These are phyloP conservation scores for Ascobolus immersus DNA, from an alignment of 495 filamentous ascomycete species.

Conservation along the genomic window DNA sequence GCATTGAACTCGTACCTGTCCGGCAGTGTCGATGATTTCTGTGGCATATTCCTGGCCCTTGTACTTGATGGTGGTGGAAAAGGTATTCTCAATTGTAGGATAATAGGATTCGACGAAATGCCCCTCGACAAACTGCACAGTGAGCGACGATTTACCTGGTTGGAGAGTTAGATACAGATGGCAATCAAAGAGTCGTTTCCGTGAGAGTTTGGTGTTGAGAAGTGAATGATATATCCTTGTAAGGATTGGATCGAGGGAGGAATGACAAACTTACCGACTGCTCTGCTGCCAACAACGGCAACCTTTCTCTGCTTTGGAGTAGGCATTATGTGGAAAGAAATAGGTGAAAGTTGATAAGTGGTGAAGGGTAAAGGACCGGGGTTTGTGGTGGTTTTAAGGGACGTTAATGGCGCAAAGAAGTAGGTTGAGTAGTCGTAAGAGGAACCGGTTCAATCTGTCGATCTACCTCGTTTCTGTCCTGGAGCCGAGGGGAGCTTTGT, in stretches of 20 bases:
- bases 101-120: conserved; percentile 99
- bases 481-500: too few relatives aligned
- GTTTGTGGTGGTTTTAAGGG: conserved; percentile 8
- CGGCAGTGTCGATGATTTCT: conserved; percentile 95
- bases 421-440: too few relatives aligned
- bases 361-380: conserved; percentile 2
- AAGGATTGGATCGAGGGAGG: neutral
- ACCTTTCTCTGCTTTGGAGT: conserved; percentile 88
- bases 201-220: too few relatives aligned
- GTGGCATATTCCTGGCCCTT: conserved; percentile 83
- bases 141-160: conserved; percentile 87
- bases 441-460: too few relatives aligned
- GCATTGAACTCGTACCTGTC: conserved; percentile 75
- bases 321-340: conserved; percentile 31
- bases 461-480: too few relatives aligned
- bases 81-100: conserved; percentile 96
- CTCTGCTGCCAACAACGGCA: conserved; percentile 89
- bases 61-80: conserved; percentile 77
- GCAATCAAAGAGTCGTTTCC: neutral
- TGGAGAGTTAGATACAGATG: neutral
- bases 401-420: too few relatives aligned
- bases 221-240: neutral
- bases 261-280: conserved; percentile 46
- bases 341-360: conserved; percentile 2
- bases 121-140: conserved; percentile 89